Evolutionary conservation across 306 rosid genomes (phyloP).

Genomic region (Ziziphus jujuba): DNA sequence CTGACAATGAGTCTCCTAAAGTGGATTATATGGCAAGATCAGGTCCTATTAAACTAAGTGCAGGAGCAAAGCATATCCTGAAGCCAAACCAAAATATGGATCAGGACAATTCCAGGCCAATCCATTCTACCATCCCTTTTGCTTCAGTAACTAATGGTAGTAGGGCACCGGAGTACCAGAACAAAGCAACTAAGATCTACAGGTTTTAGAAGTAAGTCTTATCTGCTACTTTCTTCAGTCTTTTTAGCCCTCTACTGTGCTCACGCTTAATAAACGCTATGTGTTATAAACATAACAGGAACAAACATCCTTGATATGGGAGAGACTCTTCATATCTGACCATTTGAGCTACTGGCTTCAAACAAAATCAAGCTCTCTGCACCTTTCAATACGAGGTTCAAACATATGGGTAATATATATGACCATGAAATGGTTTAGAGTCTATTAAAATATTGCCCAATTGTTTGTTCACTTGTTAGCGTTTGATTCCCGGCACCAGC

Average conservation of each 20-base stretch:
- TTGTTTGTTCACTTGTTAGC: constrained; percentile 22
- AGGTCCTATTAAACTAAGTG: constrained; percentile 69
- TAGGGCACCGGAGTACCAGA: constrained; percentile 54
- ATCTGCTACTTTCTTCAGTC: not conserved
- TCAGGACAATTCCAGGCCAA: constrained; percentile 37
- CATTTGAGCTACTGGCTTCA: constrained; percentile 39
- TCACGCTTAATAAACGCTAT: constrained; percentile 20
- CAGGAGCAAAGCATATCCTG: constrained; percentile 81
- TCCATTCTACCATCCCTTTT: constrained; percentile 51
- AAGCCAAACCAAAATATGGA: constrained; percentile 62
- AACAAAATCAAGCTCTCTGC: constrained; percentile 31
- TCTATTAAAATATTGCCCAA: constrained; percentile 19
- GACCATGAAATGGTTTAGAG: constrained; percentile 21
- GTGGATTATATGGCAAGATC: constrained; percentile 45
- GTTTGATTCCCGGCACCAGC: constrained; percentile 27
- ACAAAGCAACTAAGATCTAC: constrained; percentile 65
- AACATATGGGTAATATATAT: constrained; percentile 20
- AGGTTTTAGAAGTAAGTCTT: constrained; percentile 58
- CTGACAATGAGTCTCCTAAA: constrained; percentile 38
- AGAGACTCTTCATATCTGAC: constrained; percentile 28
- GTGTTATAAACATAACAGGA: constrained; percentile 29
- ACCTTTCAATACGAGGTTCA: constrained; percentile 17
- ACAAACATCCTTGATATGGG: constrained; percentile 17
- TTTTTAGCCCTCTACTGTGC: not conserved
- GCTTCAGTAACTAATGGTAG: constrained; percentile 43